A percentile compares a stretch with the other conserved stretches of the same genome.
These are phyloP conservation scores for Chalara sp. DNA, from an alignment of 2,329 filamentous ascomycete species.

Conservation along the genomic window DNA sequence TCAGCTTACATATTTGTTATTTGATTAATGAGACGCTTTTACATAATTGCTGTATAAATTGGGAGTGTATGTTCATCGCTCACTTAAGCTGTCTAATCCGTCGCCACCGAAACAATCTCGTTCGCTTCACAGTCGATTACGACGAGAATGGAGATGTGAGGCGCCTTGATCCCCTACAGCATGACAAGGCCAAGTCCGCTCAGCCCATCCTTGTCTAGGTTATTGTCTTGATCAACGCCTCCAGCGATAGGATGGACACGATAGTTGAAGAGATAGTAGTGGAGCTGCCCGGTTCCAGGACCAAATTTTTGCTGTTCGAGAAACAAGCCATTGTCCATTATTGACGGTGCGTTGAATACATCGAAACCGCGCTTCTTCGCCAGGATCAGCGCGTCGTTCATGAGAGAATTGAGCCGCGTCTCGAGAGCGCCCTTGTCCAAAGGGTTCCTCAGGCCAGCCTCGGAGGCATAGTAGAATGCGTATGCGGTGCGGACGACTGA, in stretches of 20 bases:
- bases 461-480: conserved; percentile 92
- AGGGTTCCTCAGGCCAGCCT: conserved; percentile 60
- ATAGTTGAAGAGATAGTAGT: conserved; percentile 99
- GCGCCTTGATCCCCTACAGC: conserved; percentile 38
- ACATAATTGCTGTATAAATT: no score
- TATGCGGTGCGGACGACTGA: conserved; percentile 82
- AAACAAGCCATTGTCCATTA: conserved; percentile 92
- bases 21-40: no score
- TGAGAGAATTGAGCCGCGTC: conserved; percentile 69
- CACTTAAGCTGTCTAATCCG: no score
- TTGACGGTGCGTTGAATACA: conserved; percentile 90
- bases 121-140: no score
- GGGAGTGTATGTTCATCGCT: no score
- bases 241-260: conserved; percentile 77
- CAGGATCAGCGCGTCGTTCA: conserved; percentile 80
- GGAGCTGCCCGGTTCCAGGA: conserved; percentile 85
- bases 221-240: conserved; percentile 74
- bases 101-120: no score
- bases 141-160: no score
- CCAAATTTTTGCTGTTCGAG: conserved; percentile 92
- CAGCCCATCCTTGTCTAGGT: conserved; percentile 62
- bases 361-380: conserved; percentile 83
- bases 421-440: conserved; percentile 48
- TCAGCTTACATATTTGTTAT: no score
- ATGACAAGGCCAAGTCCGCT: conserved; percentile 90